Percentiles rank a stretch among this genome's conserved stretches.
These are phyloP conservation scores for Aspergillus intermedius DNA, from an alignment of 2,329 filamentous ascomycete genomes.

Conservation along the genomic window DNA sequence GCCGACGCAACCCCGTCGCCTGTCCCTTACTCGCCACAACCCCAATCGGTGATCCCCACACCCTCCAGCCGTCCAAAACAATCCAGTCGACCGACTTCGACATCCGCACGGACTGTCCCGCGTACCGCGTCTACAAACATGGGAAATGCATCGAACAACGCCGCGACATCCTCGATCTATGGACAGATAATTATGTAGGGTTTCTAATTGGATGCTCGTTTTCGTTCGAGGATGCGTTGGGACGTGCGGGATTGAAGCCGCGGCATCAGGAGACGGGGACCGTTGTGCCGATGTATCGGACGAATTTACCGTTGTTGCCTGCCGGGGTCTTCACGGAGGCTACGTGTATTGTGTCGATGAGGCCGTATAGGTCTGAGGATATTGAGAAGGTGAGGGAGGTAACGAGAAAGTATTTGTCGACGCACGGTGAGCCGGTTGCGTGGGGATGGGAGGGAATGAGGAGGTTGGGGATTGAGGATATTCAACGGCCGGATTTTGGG, in stretches of 20 bases:
- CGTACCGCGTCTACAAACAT: conserved; percentile 54
- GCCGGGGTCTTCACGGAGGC: conserved; percentile 52
- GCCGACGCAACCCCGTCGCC: conserved; percentile 55
- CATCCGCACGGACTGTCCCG: conserved; percentile 52
- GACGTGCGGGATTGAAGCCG: conserved; percentile 45
- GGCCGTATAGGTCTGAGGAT: conserved; percentile 48
- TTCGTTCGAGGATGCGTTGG: conserved; percentile 56
- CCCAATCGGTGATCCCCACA: conserved; percentile 31
- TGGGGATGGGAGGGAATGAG: conserved; percentile 57
- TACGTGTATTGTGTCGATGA: conserved; percentile 59
- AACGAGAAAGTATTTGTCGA: conserved; percentile 49
- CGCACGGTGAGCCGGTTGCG: conserved; percentile 59
- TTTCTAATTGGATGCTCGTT: conserved; percentile 61
- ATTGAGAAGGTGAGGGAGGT: conserved; percentile 50
- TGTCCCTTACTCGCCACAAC: conserved; percentile 54
- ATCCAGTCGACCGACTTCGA: conserved; percentile 40
- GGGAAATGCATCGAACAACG: conserved; percentile 36
- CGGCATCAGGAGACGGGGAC: conserved; percentile 44
- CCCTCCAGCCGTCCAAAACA: conserved; percentile 14
- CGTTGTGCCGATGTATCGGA: conserved; percentile 58
- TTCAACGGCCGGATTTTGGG: conserved; percentile 53
- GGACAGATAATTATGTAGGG: conserved; percentile 54
- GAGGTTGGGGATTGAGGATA: conserved; percentile 49
- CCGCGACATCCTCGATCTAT: conserved; percentile 44
- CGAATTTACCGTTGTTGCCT: conserved; percentile 49